Evolutionary conservation across 495 filamentous ascomycete species (phyloP), one percentile per base, ranked within the genome.

Genomic region (Hypoxylon intermedium): DNA sequence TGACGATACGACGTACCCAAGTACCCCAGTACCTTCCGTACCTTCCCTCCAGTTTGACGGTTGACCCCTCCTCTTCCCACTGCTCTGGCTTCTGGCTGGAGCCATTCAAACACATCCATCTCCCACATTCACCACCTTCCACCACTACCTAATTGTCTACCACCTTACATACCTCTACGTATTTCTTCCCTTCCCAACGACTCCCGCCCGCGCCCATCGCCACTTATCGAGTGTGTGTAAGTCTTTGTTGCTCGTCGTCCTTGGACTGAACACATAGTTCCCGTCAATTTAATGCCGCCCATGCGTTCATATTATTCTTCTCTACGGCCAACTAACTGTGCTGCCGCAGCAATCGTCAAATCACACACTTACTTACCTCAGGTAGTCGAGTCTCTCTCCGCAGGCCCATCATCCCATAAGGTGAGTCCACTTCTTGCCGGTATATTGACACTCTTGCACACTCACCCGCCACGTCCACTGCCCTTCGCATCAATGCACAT

Each of bases 71-170:
- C 58, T 60, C 40, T 42, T 24, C 40, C 40, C 40, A 42, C 23
- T 24, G 40, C 40, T 42, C 40, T 42, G 18, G 37, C 37, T n/a
- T 30, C 6, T 36, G 36, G 15, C 36, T 38, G 36, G 51, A 28
- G 45, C 55, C 61, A 60, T 59, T 55, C 61, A 65, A 60, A 65
- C 56, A 65, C 55, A 60, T 42, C 56, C 47, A 37, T 60, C 53
- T 65, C 62, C 56, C 62, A 65, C 60, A 57, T 50, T 58, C 60
- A 58, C 34, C 53, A 58, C 52, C 51, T 45, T 53, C 34, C 42
- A 42, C 42, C 53, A 38, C 48, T 52, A 45, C 18, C 48, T 58
- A 19, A 12, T 41, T 55, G 26, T 40, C 50, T 44, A 49, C 38
- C 36, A 46, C 21, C 31, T 30, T 45, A 60, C 48, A 46, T 53